Evolutionary conservation across 1,284 basidiomycete species (phyloP).

Genomic region (Volvariella surrecta): DNA sequence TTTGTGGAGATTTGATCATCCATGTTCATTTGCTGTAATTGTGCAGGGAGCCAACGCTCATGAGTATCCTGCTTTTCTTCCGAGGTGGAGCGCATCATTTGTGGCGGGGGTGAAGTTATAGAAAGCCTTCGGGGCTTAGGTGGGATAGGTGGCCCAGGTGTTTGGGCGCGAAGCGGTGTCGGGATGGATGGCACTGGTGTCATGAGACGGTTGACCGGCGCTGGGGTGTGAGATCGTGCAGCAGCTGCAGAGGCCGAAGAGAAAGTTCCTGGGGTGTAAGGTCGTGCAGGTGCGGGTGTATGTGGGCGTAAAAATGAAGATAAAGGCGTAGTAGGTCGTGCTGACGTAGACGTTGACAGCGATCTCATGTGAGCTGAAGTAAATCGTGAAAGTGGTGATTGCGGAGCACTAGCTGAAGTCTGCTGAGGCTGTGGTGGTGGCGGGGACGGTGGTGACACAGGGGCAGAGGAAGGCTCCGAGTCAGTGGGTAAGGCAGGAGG

Average conservation of each 20-base stretch:
- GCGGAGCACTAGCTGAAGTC: constrained; percentile 20
- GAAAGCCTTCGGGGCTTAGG: constrained; percentile 38
- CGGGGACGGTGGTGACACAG: constrained; percentile 27
- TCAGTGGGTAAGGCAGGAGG: constrained; percentile 21
- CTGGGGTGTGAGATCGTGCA: constrained; percentile 16
- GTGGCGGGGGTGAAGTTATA: constrained; percentile 30
- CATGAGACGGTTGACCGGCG: constrained; percentile 13
- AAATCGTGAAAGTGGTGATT: constrained; percentile 36
- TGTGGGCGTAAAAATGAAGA: constrained; percentile 20
- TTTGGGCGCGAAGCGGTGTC: constrained; percentile 23
- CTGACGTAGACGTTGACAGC: constrained; percentile 30
- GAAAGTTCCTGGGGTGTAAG: constrained; percentile 22
- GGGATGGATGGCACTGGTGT: constrained; percentile 17
- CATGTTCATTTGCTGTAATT: background rate
- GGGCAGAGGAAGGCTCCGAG: constrained; percentile 25
- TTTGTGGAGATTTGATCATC: too few species aligned
- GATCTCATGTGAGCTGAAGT: constrained; percentile 41
- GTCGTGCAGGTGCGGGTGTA: constrained; percentile 23
- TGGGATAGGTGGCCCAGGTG: constrained; percentile 30
- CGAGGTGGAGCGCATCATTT: constrained; percentile 39
- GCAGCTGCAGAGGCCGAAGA: constrained; percentile 17
- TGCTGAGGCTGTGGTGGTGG: constrained; percentile 15
- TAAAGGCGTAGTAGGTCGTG: constrained; percentile 29
- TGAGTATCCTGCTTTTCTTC: constrained; percentile 44
- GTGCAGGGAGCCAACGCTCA: constrained; percentile 43